Conservation (phyloP, 805 yeast genomes). For the Nakazawaea sp. region DNA sequence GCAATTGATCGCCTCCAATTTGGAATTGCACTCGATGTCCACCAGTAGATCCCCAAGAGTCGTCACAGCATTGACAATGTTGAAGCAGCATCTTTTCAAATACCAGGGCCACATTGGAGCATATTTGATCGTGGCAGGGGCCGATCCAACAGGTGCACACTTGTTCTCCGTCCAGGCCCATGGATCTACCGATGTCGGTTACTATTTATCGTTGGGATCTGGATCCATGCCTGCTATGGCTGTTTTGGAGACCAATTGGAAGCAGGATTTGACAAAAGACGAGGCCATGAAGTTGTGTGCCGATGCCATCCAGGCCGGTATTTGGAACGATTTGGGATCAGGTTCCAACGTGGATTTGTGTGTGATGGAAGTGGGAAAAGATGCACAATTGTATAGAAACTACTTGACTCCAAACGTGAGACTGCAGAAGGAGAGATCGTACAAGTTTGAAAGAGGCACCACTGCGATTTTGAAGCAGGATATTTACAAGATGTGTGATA, state of each 20-base stretch:
- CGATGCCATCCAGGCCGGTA: constrained; percentile 94
- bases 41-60: constrained; percentile 88
- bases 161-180: constrained; percentile 93
- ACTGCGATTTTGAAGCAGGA: constrained; percentile 75
- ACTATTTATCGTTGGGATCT: constrained; percentile 87
- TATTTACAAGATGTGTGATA: constrained; percentile 58
- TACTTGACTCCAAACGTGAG: constrained; percentile 89
- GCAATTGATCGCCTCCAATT: constrained; percentile 81
- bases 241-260: constrained; percentile 86
- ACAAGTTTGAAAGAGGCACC: constrained; percentile 89
- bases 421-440: constrained; percentile 71
- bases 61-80: constrained; percentile 83
- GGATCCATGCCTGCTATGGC: constrained; percentile 99
- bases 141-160: constrained; percentile 94
- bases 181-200: constrained; percentile 96
- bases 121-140: constrained; percentile 95
- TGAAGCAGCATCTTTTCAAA: constrained; percentile 92
- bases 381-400: constrained; percentile 79
- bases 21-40: constrained; percentile 83
- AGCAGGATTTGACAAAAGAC: constrained; percentile 66
- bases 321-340: constrained; percentile 98
- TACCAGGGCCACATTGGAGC: constrained; percentile 98
- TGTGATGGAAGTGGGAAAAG: constrained; percentile 91
- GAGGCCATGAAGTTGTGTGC: constrained; percentile 90
- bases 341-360: constrained; percentile 98